Base-by-base conservation (phyloP, 192 early-diverging fungal species). In the Diversispora epigaea region DNA sequence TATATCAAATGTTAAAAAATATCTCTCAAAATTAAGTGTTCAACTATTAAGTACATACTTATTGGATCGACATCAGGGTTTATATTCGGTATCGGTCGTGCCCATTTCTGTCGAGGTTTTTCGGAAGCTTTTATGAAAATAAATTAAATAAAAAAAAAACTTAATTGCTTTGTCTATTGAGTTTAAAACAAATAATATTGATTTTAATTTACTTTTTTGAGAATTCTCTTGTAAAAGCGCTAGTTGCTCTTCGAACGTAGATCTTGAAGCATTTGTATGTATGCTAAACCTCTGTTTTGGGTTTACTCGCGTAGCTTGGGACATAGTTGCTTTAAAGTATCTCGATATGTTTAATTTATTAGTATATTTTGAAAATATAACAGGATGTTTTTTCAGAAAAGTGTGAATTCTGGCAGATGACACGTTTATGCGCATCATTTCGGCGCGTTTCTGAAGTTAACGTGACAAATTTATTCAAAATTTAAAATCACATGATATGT, bases 101-200 rank as follows among this genome's bases (percentile, higher is more conserved):
- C 45, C 85, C 85, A 87, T 11, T 79, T 71, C 21, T 76, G 54
- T 15, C 75, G 67, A 4, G 68, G 66, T 47, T 78, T 83, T 49
- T 83, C 83, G 25, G 25, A 32, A 49, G 70, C 83, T 84, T 25
- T 44, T 4, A 44, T 5, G 2, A n/a, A 41, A n/a, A 64, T 8
- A 44, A n/a, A 9, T 4, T 12, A 15, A 25, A 32, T 25, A 43
- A 6, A 7, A 43, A n/a, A 65, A 6, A 12, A 11, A 63, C 32
- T 12, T 9, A 15, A 17, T 40, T 63, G 21, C 9, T 15, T 32
- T 63, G 22, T 63, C 15, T 22, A 32, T 12, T 8, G 4, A 43
- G 4, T 9, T 11, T 12, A 7, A 32, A n/a, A 25, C 39, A 15
- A 32, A 15, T 4, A 19, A 4, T 65, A 40, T 11, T 17, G 41